A percentile compares a stretch with the other conserved stretches of the same genome.
phyloP scores from a whole-genome alignment of 2,329 filamentous ascomycete species.

The Fusarium phyllophilum region DNA sequence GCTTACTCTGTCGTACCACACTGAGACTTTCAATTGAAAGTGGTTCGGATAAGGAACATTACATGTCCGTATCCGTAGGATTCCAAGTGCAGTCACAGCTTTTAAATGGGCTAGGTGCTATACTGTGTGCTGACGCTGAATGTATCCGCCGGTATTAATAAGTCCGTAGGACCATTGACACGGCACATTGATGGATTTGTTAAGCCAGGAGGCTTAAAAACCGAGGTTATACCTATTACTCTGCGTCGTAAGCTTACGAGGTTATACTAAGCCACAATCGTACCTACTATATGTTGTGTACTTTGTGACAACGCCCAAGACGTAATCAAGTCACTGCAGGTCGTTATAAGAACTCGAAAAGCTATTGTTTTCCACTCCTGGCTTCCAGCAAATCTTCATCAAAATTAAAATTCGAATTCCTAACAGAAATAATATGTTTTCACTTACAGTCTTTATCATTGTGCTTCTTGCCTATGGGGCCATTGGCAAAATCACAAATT shows the following conservation, averaged over 20 bases:
- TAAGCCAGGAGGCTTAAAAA: background rate
- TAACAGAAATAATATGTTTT: accelerated
- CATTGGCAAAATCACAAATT: background rate
- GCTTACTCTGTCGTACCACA: background rate
- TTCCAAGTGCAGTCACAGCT: accelerated
- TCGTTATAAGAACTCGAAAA: accelerated
- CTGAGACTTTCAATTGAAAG: accelerated
- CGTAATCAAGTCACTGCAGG: accelerated
- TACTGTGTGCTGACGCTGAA: accelerated
- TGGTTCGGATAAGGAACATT: background rate
- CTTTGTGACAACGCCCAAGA: background rate
- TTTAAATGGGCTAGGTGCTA: accelerated
- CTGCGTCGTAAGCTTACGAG: background rate
- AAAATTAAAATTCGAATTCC: accelerated
- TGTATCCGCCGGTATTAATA: background rate
- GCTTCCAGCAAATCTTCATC: accelerated
- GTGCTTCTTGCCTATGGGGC: background rate
- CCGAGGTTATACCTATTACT: accelerated
- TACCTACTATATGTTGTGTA: accelerated
- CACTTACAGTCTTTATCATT: accelerated
- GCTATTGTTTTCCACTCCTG: accelerated
- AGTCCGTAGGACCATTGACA: background rate
- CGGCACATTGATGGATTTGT: accelerated
- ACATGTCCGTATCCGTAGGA: background rate
- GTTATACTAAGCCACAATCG: background rate